Evolutionary conservation across 1,139 yeast genomes (phyloP).

Genomic region (Saccharomyces pastorianus): DNA sequence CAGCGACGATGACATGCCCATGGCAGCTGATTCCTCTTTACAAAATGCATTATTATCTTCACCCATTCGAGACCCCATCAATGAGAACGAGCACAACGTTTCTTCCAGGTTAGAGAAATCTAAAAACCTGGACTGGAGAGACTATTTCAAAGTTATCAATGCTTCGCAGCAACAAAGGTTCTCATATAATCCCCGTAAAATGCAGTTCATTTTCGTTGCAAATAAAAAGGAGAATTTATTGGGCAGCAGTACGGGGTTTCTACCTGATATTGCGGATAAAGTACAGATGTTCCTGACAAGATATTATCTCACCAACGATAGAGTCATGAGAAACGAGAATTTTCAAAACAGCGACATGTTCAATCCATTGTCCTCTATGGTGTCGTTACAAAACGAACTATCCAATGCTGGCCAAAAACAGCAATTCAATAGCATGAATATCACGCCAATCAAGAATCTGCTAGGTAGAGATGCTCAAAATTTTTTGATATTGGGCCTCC

Average conservation of each 20-base stretch:
- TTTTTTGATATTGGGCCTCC: constrained; percentile 71
- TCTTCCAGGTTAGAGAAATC: no score
- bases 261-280: constrained; percentile 31
- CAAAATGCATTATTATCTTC: neutral
- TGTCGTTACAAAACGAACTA: constrained; percentile 20
- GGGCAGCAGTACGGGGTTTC: constrained; percentile 11
- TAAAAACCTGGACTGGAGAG: constrained; percentile 69
- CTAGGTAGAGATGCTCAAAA: constrained; percentile 74
- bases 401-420: constrained; percentile 12
- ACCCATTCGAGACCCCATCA: no score
- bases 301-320: constrained; percentile 55
- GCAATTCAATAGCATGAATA: constrained; percentile 4
- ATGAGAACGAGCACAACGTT: no score
- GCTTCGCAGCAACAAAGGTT: constrained; percentile 61
- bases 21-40: neutral
- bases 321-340: constrained; percentile 66
- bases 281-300: constrained; percentile 40
- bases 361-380: constrained; percentile 32
- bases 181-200: constrained; percentile 55
- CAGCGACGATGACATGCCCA: constrained; percentile 14
- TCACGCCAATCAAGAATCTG: constrained; percentile 73
- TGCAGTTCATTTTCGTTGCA: constrained; percentile 45
- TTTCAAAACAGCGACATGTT: constrained; percentile 38
- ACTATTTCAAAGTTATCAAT: constrained; percentile 59
- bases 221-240: constrained; percentile 6